Base-by-base conservation (phyloP, 2,329 filamentous ascomycete species). In the Colletotrichum eremochloae region DNA sequence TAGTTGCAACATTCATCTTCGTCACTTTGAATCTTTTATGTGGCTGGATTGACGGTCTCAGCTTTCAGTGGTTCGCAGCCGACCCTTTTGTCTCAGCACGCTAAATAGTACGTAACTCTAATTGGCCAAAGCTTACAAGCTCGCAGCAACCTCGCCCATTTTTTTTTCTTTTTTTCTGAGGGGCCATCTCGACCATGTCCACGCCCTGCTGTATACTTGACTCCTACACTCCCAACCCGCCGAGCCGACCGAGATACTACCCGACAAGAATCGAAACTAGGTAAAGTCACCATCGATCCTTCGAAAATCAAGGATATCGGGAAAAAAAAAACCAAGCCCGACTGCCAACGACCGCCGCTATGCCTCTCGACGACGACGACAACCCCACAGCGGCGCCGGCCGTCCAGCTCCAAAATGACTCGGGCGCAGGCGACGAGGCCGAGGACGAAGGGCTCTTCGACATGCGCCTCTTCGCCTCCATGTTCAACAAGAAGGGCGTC, bases 401-500 rank as follows among this genome's bases (percentile, higher is more conserved):
- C n/a, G 74, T 68, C 11, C 76, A 74, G 63, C 76, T 76, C 48
- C 79, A 81, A 14, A 58, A 58, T 14, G 71, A 71, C n/a, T 61
- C 67, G 38, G 57, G 61, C 40, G 71, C 71, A 42, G 79, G 76
- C 52, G 90, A 93, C 68, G 86, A 90, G 60, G 90, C 91, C 74
- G 86, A 91, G 65, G 92, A 92, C 52, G 95, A 97, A 77, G 93
- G 95, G 80, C 89, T 92, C 2, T 94, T 95, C 78, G 96, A 98
- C 83, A 98, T 96, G 81, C 92, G 93, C 75, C 92, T 95, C 74
- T 91, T 91, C 74, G 84, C 84, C 4, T 83, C 87, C 40, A 82
- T 88, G 74, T 86, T 87, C 74, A 80, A 84, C 73, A 88, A 88
- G 78, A 83, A 84, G 65, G 83, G 84, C 58, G 81, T 86, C 55